A percentile compares a stretch with the other conserved stretches of the same genome.
These are phyloP conservation scores for Anthracocystis panici-leucophaei DNA, from an alignment of 1,284 basidiomycete species.

Conservation along the genomic window DNA sequence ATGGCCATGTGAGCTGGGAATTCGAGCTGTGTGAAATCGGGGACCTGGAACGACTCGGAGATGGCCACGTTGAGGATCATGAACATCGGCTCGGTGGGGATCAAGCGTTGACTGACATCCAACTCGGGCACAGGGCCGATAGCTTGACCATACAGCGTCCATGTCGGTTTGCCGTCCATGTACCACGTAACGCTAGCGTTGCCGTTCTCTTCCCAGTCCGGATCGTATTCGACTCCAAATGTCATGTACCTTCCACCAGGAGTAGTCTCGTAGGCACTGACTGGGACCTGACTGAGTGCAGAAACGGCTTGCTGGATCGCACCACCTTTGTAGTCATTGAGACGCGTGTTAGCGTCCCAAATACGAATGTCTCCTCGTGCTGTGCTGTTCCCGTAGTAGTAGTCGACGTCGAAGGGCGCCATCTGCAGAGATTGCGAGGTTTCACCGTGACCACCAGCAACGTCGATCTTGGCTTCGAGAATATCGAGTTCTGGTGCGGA, in stretches of 20 bases:
- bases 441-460: constrained; percentile 48
- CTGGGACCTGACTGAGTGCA: constrained; percentile 56
- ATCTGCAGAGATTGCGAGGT: constrained; percentile 68
- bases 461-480: constrained; percentile 73
- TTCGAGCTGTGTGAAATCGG: constrained; percentile 69
- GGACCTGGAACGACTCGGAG: constrained; percentile 71
- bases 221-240: constrained; percentile 68
- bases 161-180: constrained; percentile 64
- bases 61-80: constrained; percentile 58
- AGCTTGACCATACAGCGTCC: constrained; percentile 56
- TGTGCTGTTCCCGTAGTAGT: constrained; percentile 58
- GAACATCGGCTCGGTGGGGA: constrained; percentile 66
- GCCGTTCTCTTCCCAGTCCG: constrained; percentile 61
- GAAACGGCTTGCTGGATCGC: constrained; percentile 68
- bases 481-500: constrained; percentile 69
- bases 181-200: constrained; percentile 63
- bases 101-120: constrained; percentile 54
- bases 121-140: constrained; percentile 50
- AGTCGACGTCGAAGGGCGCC: constrained; percentile 67
- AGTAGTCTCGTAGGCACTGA: constrained; percentile 52
- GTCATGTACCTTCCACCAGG: constrained; percentile 45
- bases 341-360: constrained; percentile 48
- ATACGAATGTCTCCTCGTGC: constrained; percentile 44
- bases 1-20: constrained; percentile 71
- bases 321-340: constrained; percentile 67